phyloP scores from a whole-genome alignment of 352 stramenopile genomes.

The Paralagenidium karlingii region DNA sequence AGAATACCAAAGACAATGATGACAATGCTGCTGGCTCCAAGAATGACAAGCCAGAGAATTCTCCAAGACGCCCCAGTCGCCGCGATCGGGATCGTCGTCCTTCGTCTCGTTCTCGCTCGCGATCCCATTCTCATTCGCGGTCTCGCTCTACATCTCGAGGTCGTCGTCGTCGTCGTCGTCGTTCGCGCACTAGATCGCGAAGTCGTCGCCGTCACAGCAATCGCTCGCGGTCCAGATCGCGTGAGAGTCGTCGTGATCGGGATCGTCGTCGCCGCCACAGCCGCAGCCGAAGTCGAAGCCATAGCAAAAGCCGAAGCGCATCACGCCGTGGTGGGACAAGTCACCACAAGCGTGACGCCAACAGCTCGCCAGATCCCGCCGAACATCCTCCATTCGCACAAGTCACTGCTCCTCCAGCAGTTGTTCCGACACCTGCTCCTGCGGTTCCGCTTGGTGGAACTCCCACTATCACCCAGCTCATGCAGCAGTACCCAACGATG shows the following conservation, averaged over 20 bases:
- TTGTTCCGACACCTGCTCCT: too few species aligned
- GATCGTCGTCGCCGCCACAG: conserved; percentile 9
- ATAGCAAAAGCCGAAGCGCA: conserved; percentile 1
- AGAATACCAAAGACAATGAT: neutral
- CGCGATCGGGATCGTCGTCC: conserved; percentile 18
- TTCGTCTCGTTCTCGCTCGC: conserved; percentile 31
- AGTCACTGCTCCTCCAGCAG: conserved; percentile 5
- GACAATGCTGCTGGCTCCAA: neutral
- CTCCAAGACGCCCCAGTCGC: conserved; percentile 7
- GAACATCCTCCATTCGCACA: conserved; percentile 15
- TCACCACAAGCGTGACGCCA: conserved; percentile 22
- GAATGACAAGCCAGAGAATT: neutral
- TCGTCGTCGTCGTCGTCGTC: conserved; percentile 12
- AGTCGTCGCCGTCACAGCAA: conserved; percentile 19
- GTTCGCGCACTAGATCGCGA: conserved; percentile 6
- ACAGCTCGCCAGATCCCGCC: conserved; percentile 31
- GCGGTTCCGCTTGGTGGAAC: conserved; percentile 10
- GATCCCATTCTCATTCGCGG: conserved; percentile 24
- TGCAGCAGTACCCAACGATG: conserved; percentile 80
- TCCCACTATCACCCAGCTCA: conserved; percentile 79
- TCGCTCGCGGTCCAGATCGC: conserved; percentile 37
- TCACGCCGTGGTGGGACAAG: conserved; percentile 1
- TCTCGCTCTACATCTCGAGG: conserved; percentile 12
- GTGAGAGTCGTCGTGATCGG: neutral
- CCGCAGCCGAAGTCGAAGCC: conserved; percentile 7